phyloP scores from a whole-genome alignment of 2,329 filamentous ascomycete genomes.

The Aspergillus awamori region DNA sequence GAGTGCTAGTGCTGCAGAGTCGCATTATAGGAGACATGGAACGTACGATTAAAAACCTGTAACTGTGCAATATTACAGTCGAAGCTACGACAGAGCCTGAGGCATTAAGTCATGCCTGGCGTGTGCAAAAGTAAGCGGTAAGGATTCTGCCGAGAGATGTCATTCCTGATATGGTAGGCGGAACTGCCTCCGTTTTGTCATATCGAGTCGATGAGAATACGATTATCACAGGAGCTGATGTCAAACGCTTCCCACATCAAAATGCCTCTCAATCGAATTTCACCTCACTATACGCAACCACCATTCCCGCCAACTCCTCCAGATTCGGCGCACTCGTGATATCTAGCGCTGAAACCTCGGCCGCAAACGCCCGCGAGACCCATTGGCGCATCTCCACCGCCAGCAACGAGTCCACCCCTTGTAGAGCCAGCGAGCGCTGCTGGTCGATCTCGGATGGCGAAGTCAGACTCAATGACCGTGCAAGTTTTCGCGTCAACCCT shows the following conservation, averaged over 20 bases:
- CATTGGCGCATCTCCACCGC: constrained; percentile 3
- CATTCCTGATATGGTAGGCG: too few species aligned
- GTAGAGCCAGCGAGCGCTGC: neutral
- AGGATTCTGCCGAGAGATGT: too few species aligned
- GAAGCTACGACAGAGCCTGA: too few species aligned
- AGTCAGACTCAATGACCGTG: neutral
- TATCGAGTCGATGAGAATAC: too few species aligned
- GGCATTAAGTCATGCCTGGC: too few species aligned
- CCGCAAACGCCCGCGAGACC: neutral
- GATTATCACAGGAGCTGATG: too few species aligned
- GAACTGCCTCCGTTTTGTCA: too few species aligned
- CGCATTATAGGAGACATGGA: too few species aligned
- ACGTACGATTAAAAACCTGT: too few species aligned
- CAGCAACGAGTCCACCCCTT: constrained; percentile 6
- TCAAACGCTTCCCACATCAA: neutral
- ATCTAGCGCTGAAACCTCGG: neutral
- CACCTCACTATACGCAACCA: neutral
- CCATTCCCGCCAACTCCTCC: neutral
- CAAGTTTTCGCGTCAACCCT: neutral
- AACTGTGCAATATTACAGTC: too few species aligned
- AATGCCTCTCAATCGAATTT: neutral
- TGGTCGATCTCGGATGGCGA: neutral
- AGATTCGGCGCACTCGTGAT: neutral
- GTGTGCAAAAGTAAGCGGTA: too few species aligned
- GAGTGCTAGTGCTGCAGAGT: too few species aligned